A percentile compares a stretch with the other conserved stretches of the same genome.
These are phyloP conservation scores for Isatis lusitanica DNA, from an alignment of 441 rosid species.

Conservation along the genomic window DNA sequence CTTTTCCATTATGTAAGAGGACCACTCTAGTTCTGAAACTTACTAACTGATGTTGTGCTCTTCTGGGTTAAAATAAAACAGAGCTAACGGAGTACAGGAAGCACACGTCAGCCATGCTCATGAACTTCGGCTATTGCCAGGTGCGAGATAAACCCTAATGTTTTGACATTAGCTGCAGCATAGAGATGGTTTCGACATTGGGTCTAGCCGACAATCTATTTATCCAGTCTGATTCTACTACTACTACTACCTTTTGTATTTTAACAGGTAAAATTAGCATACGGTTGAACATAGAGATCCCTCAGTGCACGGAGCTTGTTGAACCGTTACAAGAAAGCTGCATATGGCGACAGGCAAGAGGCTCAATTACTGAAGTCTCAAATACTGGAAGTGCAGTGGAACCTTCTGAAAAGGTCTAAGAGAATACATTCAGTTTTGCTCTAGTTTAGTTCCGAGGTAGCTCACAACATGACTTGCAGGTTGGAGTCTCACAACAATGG, in stretches of 20 bases:
- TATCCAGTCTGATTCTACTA: conserved; percentile 1
- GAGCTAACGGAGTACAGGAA: conserved; percentile 49
- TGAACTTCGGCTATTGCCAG: conserved; percentile 68
- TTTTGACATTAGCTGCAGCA: conserved; percentile 12
- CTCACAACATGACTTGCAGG: conserved; percentile 46
- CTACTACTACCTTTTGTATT: neutral
- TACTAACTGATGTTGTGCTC: neutral
- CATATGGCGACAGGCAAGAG: conserved; percentile 88
- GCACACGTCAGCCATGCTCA: conserved; percentile 55
- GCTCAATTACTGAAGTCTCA: conserved; percentile 59
- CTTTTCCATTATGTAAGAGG: neutral
- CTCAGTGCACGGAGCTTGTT: conserved; percentile 63
- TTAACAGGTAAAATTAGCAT: conserved; percentile 70
- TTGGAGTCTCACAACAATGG: conserved; percentile 85
- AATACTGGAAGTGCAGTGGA: conserved; percentile 43
- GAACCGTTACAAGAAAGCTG: conserved; percentile 80
- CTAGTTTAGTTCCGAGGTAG: conserved; percentile 6
- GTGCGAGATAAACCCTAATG: conserved; percentile 33
- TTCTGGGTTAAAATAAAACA: conserved; percentile 36
- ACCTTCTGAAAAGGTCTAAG: conserved; percentile 64
- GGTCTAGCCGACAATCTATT: neutral
- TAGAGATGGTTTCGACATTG: neutral
- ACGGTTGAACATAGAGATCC: conserved; percentile 63
- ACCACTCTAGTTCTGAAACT: conserved; percentile 1
- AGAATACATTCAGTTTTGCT: conserved; percentile 7